phyloP scores from a whole-genome alignment of 1,139 yeast genomes.

The Ashbya aceris region DNA sequence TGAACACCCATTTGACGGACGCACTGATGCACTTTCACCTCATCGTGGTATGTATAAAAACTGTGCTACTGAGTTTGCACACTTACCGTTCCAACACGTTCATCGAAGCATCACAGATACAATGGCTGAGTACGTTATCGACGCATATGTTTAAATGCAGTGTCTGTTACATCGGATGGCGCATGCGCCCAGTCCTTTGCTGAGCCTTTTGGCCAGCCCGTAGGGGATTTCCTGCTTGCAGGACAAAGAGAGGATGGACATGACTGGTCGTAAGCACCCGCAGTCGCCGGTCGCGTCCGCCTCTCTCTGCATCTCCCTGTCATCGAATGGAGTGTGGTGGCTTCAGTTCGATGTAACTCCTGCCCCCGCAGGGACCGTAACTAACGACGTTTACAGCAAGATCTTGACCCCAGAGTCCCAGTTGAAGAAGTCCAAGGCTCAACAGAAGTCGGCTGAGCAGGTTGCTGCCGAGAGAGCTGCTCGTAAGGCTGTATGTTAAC shows the following conservation, averaged over 20 bases:
- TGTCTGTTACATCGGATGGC: too few relatives aligned
- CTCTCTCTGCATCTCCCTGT: constrained; percentile 27
- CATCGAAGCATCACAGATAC: too few relatives aligned
- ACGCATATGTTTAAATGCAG: too few relatives aligned
- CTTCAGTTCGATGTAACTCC: constrained; percentile 30
- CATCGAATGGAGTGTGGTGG: constrained; percentile 32
- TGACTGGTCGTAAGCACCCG: constrained; percentile 13
- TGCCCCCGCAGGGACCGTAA: constrained; percentile 10
- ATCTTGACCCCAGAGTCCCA: constrained; percentile 79
- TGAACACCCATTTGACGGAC: too few relatives aligned
- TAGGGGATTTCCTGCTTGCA: constrained; percentile 25
- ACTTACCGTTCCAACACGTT: too few relatives aligned
- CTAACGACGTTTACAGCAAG: constrained; percentile 24
- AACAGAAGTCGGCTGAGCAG: constrained; percentile 77
- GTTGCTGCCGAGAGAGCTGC: constrained; percentile 81
- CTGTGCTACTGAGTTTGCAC: too few relatives aligned
- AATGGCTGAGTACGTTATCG: too few relatives aligned
- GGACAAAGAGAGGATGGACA: constrained; percentile 21
- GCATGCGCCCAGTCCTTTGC: too few relatives aligned
- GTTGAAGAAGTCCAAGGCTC: constrained; percentile 88
- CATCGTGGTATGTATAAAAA: too few relatives aligned
- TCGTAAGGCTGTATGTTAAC: constrained; percentile 78
- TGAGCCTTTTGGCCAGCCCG: constrained; percentile 4
- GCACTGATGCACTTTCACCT: too few relatives aligned
- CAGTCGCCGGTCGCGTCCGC: constrained; percentile 12